Evolutionary conservation across 805 yeast species (phyloP).

Genomic region (Candida nemodendra): DNA sequence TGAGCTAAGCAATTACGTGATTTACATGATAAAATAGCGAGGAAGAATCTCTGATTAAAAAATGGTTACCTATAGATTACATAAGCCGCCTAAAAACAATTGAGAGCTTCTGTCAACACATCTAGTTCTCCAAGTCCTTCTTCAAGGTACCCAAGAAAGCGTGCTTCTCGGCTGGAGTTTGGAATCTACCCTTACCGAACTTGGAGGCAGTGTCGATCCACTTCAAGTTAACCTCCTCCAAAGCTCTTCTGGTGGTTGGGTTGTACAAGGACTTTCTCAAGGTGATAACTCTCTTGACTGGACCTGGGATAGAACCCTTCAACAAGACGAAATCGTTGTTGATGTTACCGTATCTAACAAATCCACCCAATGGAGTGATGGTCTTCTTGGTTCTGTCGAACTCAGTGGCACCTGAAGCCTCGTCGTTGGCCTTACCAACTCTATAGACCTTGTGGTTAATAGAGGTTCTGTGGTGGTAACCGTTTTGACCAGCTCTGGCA

Average conservation of each 20-base stretch:
- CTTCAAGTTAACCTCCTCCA: constrained; percentile 94
- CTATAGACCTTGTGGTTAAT: constrained; percentile 99
- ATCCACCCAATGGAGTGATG: constrained; percentile 99
- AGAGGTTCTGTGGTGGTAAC: constrained; percentile 99
- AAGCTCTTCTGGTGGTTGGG: constrained; percentile 96
- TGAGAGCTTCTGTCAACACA: not conserved
- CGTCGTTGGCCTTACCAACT: constrained; percentile 95
- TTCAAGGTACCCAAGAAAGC: constrained; percentile 99
- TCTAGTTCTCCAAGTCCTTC: constrained; percentile 71
- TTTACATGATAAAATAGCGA: too few species aligned
- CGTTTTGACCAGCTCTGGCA: constrained; percentile 99
- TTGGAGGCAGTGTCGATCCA: constrained; percentile 99
- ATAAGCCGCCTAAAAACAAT: constrained; percentile 1
- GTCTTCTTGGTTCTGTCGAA: constrained; percentile 99
- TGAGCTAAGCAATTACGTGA: too few species aligned
- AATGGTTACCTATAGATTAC: not conserved
- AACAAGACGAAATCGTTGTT: constrained; percentile 96
- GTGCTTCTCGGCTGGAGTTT: constrained; percentile 99
- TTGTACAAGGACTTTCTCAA: constrained; percentile 98
- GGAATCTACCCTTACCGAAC: constrained; percentile 99
- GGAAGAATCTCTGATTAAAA: not conserved
- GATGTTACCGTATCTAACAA: constrained; percentile 98
- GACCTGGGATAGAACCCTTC: constrained; percentile 99
- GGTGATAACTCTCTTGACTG: constrained; percentile 98
- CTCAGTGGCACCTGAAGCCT: constrained; percentile 90